Conservation (phyloP, 140 eudicot species). For the Bidens hawaiensis region DNA sequence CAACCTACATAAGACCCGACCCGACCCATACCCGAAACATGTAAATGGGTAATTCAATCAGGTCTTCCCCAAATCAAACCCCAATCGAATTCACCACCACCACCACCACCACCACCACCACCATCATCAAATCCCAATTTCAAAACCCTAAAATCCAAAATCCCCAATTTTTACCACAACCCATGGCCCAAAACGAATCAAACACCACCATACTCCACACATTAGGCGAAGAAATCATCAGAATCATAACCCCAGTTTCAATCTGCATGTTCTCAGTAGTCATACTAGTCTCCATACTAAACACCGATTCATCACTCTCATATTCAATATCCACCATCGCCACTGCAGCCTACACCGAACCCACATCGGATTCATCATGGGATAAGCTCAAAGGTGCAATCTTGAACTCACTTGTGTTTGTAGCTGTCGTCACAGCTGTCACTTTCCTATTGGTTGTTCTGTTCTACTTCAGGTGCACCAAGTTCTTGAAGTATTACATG, state of each 20-base stretch:
- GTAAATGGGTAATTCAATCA: constrained; percentile 10
- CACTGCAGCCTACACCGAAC: constrained; percentile 67
- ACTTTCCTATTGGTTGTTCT: constrained; percentile 84
- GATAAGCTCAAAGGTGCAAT: constrained; percentile 94
- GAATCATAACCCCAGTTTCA: constrained; percentile 88
- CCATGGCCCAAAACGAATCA: constrained; percentile 50
- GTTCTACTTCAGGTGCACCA: constrained; percentile 84
- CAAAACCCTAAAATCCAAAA: constrained; percentile 10
- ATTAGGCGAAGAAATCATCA: constrained; percentile 86
- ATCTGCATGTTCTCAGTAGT: constrained; percentile 87
- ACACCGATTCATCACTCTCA: constrained; percentile 30
- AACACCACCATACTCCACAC: constrained; percentile 61
- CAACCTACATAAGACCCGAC: not conserved
- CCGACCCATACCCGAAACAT: constrained; percentile 10
- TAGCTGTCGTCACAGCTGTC: constrained; percentile 70
- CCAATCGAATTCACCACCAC: not conserved
- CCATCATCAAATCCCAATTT: not conserved
- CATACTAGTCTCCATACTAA: constrained; percentile 58
- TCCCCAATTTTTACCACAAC: not conserved
- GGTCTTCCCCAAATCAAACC: constrained; percentile 16
- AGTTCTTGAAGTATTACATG: constrained; percentile 91
- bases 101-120: too few relatives aligned
- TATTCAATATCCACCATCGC: constrained; percentile 70
- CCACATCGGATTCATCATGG: constrained; percentile 73
- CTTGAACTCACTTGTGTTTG: constrained; percentile 87